Base-by-base conservation (phyloP, 768 basidiomycete species). In the Boletus subcaerulescens region DNA sequence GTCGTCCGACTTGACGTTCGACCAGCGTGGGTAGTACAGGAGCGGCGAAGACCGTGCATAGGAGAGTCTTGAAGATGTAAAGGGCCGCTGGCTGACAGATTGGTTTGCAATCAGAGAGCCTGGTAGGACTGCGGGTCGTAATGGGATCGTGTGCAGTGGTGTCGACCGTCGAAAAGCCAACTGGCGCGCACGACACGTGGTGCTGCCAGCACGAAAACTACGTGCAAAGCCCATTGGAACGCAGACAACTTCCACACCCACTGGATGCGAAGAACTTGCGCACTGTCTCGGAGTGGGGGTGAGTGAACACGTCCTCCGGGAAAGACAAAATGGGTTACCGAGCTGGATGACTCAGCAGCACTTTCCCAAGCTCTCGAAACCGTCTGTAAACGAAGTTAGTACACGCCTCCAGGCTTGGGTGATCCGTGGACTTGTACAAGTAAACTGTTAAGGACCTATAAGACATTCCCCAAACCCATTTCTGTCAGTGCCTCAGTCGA, bases 11-110 rank as follows among this genome's bases (percentile, higher is more conserved):
- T 75, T 76, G 46, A 60, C 64, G 56, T 76, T 76, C 36, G 72
- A 45, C 76, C 76, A 73, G 35, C 76, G 73, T n/a, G 76, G 76
- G 33, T 68, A 52, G 20, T 55, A 55, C 10, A 74, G 47, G 12
- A 66, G 55, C 1, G 68, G 70, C 3, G 76, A 72, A 22, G 70
- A 69, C 24, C 64, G 69, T 3, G 70, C 70, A 43, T 48, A 55
- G 5, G 56, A 48, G 5, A 59, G 38, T 5, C 50, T 52, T 9
- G 69, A 73, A 4, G 65, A 60, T 9, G 66, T 55, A 52, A 75
- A 70, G 11, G 55, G 52, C 45, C 73, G 65, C 50, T 62, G 56
- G 44, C 38, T 45, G 20, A 32, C 54, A 12, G 59, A 43, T 20
- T 50, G 61, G 43, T 17, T 45, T 15, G 55, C 54, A 49, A 50